These are phyloP conservation scores for Calonectria hawksworthii DNA, from an alignment of 2,329 filamentous ascomycete genomes.

Conservation along the genomic window DNA sequence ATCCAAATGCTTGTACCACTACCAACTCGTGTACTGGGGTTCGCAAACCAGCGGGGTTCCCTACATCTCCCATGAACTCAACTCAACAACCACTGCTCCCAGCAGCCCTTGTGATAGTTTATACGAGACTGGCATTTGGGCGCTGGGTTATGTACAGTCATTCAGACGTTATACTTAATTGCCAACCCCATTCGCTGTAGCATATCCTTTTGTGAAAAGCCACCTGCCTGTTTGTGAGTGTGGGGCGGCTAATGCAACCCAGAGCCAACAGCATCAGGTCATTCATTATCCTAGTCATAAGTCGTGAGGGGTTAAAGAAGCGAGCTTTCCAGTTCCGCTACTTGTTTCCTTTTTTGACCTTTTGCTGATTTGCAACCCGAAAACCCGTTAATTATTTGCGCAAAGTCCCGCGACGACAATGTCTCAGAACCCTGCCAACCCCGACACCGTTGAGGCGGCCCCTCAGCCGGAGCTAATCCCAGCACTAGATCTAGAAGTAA, in stretches of 20 bases:
- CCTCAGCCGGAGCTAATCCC: neutral
- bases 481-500: neutral
- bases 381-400: neutral
- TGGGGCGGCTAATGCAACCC: neutral
- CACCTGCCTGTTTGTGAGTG: neutral
- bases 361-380: neutral
- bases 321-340: neutral
- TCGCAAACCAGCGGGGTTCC: neutral
- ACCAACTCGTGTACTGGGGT: neutral
- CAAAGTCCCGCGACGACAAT: neutral
- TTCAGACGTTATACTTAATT: neutral
- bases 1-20: neutral
- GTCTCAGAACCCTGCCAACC: neutral
- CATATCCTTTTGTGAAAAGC: neutral
- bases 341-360: neutral
- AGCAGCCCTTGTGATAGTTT: neutral
- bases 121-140: neutral
- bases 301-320: neutral
- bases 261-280: too few relatives aligned
- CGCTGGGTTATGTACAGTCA: neutral
- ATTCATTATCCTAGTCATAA: too few relatives aligned
- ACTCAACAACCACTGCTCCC: neutral
- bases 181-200: neutral
- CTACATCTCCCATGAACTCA: neutral
- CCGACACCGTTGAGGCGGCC: neutral